Conservation (phyloP, 2,329 filamentous ascomycete species). For the Pseudogymnoascus sp. region DNA sequence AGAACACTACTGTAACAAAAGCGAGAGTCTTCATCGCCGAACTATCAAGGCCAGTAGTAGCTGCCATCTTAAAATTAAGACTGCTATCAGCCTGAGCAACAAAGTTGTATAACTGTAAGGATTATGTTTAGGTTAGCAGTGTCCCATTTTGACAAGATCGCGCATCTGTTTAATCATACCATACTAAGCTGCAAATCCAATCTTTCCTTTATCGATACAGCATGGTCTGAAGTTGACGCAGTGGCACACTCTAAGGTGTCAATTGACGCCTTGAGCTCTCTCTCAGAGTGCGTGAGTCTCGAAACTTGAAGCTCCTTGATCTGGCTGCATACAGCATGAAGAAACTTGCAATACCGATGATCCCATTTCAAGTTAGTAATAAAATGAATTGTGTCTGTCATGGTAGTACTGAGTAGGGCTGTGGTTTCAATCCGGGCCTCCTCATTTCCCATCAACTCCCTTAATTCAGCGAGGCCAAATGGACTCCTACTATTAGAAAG, state of each 20-base stretch:
- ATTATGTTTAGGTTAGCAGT: constrained; percentile 9
- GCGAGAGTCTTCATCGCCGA: constrained; percentile 44
- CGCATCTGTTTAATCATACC: background rate
- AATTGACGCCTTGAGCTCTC: background rate
- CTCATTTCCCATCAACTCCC: background rate
- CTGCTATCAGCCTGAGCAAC: constrained; percentile 35
- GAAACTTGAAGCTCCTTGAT: background rate
- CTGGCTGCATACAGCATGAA: background rate
- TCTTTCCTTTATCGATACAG: background rate
- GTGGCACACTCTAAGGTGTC: background rate
- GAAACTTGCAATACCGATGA: background rate
- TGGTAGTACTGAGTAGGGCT: background rate
- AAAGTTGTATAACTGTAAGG: constrained; percentile 30
- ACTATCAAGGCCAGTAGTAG: constrained; percentile 37
- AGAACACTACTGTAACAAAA: constrained; percentile 39
- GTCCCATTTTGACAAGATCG: background rate
- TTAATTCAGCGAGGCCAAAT: background rate
- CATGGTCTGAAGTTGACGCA: background rate
- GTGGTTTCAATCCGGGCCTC: background rate
- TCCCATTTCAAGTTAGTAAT: background rate
- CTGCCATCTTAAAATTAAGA: constrained; percentile 33
- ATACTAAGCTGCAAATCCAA: background rate
- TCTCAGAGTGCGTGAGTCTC: background rate
- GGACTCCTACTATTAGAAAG: background rate
- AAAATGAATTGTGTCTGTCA: background rate